phyloP scores from a whole-genome alignment of 495 filamentous ascomycete species.

The Penicillium flavigenum region DNA sequence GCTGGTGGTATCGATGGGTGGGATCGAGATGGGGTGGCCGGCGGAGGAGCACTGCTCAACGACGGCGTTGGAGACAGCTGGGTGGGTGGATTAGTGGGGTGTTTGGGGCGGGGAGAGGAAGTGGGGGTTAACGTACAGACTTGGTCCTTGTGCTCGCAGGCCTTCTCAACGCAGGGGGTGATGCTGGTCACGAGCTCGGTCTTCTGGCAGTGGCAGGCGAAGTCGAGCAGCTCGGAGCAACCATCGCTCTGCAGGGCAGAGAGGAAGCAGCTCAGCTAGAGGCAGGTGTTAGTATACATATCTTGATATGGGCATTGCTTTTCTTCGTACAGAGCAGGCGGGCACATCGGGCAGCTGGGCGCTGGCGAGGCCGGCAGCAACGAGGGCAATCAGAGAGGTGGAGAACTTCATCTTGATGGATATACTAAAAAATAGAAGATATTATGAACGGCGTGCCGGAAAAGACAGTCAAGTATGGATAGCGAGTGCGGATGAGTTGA shows the following conservation, averaged over 20 bases:
- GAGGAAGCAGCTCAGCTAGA: conserved; percentile 47
- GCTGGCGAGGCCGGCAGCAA: conserved; percentile 38
- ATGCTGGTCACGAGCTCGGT: conserved; percentile 37
- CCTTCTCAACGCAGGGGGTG: conserved; percentile 47
- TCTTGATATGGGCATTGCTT: background rate
- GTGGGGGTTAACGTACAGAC: conserved; percentile 26
- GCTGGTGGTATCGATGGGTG: conserved; percentile 31
- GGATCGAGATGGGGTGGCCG: conserved; percentile 41
- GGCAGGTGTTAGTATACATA: conserved; percentile 7
- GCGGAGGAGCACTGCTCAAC: conserved; percentile 34
- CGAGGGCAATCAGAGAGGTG: conserved; percentile 33
- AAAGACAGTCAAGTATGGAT: conserved; percentile 30
- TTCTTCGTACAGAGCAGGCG: conserved; percentile 44
- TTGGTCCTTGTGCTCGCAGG: conserved; percentile 40
- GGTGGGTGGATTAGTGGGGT: conserved; percentile 2
- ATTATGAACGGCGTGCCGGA: conserved; percentile 16
- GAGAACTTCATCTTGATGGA: conserved; percentile 44
- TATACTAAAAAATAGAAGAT: conserved; percentile 1
- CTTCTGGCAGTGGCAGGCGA: conserved; percentile 54
- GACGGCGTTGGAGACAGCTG: conserved; percentile 42
- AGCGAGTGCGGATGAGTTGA: conserved; percentile 25
- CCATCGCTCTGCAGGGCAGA: conserved; percentile 41
- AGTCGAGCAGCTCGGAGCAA: conserved; percentile 46
- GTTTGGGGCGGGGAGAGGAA: background rate
- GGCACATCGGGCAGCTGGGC: conserved; percentile 46